Conservation (phyloP, 2,329 filamentous ascomycete genomes). For the Endocalyx cinctus region DNA sequence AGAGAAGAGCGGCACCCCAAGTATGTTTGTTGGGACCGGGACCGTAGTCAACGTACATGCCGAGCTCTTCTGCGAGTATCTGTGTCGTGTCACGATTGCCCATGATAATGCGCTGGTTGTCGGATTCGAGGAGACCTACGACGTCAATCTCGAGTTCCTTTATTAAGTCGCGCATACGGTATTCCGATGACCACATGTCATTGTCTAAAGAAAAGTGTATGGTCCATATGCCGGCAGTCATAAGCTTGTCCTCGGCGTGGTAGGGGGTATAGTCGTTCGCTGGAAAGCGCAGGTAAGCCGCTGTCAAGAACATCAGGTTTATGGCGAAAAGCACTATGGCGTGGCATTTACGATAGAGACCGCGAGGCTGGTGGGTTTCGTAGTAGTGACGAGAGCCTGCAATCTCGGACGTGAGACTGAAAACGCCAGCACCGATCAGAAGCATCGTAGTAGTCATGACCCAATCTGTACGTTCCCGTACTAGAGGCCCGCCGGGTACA, state of each 20-base stretch:
- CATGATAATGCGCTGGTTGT: constrained; percentile 98
- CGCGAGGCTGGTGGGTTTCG: constrained; percentile 30
- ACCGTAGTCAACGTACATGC: constrained; percentile 98
- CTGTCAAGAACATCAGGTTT: constrained; percentile 73
- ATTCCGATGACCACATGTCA: constrained; percentile 97
- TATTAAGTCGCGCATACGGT: constrained; percentile 86
- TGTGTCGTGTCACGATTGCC: constrained; percentile 96
- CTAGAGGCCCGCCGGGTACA: constrained; percentile 86
- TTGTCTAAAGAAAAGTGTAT: constrained; percentile 98
- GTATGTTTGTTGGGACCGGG: constrained; percentile 99
- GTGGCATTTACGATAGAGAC: constrained; percentile 49
- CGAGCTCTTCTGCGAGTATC: constrained; percentile 89
- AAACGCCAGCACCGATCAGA: constrained; percentile 78
- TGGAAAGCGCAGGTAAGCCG: constrained; percentile 88
- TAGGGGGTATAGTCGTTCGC: constrained; percentile 88
- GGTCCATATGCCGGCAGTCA: constrained; percentile 97
- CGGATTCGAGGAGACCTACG: constrained; percentile 87
- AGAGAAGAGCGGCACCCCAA: constrained; percentile 88
- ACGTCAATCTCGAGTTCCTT: constrained; percentile 96
- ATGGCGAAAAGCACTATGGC: constrained; percentile 61
- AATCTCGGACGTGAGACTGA: constrained; percentile 58
- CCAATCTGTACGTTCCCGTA: constrained; percentile 94
- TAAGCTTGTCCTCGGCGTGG: constrained; percentile 77
- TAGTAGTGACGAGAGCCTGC: constrained; percentile 36
- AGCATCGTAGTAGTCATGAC: constrained; percentile 86